phyloP scores from a whole-genome alignment of 179 eudicot species.

The Spinacia oleracea region DNA sequence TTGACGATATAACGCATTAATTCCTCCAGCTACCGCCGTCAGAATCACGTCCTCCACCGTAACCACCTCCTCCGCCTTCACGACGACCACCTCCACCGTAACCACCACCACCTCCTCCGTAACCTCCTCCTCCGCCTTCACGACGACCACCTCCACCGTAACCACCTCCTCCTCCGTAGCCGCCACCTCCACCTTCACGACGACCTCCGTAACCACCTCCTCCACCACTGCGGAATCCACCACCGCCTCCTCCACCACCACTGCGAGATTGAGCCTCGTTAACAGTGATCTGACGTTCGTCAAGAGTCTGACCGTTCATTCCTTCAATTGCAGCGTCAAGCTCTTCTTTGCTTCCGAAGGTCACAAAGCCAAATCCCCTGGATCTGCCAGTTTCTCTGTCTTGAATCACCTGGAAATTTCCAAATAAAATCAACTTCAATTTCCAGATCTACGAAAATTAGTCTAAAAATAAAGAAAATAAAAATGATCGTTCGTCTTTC shows the following conservation, averaged over 20 bases:
- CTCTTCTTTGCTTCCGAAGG: constrained; percentile 55
- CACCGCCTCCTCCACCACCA: constrained; percentile 62
- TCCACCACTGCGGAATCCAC: constrained; percentile 34
- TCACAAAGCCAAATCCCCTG: constrained; percentile 89
- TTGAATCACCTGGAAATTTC: constrained; percentile 54
- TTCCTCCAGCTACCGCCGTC: constrained; percentile 58
- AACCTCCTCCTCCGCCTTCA: constrained; percentile 21
- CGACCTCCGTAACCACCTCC: constrained; percentile 29
- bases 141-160: constrained; percentile 34
- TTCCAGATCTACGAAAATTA: constrained; percentile 13
- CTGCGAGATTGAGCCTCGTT: constrained; percentile 92
- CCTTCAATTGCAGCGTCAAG: constrained; percentile 67
- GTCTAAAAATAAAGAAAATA: constrained; percentile 7
- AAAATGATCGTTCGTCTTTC: constrained; percentile 40
- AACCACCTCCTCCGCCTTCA: constrained; percentile 46
- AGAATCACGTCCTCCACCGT: neutral
- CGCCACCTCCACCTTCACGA: constrained; percentile 36
- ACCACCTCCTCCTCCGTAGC: constrained; percentile 33
- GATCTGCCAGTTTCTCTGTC: constrained; percentile 93
- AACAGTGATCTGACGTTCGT: constrained; percentile 84
- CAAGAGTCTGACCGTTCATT: constrained; percentile 79
- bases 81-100: constrained; percentile 38
- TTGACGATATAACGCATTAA: neutral
- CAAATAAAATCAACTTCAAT: neutral
- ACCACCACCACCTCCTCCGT: constrained; percentile 39